Percentiles rank a stretch among this genome's conserved stretches.
phyloP scores from a whole-genome alignment of 73 alveolate species.

The Loxodes magnus region DNA sequence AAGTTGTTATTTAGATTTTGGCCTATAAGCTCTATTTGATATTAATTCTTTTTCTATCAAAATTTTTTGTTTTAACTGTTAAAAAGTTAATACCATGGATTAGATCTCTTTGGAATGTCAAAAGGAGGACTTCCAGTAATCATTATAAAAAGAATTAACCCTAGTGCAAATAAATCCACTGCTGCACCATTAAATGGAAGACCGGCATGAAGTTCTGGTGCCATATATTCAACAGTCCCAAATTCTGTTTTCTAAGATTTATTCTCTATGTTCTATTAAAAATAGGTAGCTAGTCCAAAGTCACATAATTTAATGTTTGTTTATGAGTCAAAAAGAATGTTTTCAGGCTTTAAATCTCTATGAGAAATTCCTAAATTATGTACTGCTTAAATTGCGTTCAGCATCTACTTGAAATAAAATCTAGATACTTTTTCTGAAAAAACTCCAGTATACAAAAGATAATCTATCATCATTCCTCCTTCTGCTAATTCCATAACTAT shows the following conservation, averaged over 20 bases:
- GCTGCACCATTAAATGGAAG: conserved; percentile 17
- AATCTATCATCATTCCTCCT: conserved; percentile 76
- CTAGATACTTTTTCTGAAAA: conserved; percentile 61
- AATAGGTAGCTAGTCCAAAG: conserved; percentile 67
- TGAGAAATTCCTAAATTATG: conserved; percentile 57
- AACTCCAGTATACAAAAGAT: conserved; percentile 60
- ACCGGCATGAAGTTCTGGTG: conserved; percentile 45
- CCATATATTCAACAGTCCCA: conserved; percentile 52
- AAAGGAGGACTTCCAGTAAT: conserved; percentile 53
- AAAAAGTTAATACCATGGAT: too few relatives aligned
- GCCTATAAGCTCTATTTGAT: too few relatives aligned
- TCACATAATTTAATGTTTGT: conserved; percentile 60
- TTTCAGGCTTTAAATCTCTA: conserved; percentile 77
- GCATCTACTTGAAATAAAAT: conserved; percentile 58
- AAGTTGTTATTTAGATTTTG: too few relatives aligned
- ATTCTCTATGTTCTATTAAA: conserved; percentile 31
- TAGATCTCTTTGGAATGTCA: too few relatives aligned
- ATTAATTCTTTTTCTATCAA: too few relatives aligned
- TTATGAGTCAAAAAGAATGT: conserved; percentile 43
- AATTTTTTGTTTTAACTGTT: too few relatives aligned
- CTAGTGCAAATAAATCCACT: conserved; percentile 44
- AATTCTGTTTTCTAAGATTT: conserved; percentile 27
- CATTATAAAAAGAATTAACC: conserved; percentile 35
- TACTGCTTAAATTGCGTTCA: conserved; percentile 53
- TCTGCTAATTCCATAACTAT: conserved; percentile 57